Evolutionary conservation across 139 green algal genomes (phyloP).

Genomic region (Coelastrella sp.): DNA sequence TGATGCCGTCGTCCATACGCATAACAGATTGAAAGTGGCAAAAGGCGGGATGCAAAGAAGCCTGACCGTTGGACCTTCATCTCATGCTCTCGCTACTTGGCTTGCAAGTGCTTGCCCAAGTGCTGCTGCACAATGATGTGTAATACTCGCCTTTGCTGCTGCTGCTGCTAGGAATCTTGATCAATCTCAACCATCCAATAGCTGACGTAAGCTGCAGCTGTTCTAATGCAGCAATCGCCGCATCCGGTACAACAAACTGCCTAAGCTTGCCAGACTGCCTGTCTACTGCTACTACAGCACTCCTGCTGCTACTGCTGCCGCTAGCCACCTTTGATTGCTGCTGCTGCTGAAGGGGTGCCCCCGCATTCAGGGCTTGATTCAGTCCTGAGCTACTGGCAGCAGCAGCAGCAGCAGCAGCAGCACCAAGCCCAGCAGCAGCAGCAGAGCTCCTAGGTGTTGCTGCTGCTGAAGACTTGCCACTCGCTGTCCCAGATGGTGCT

Average conservation of each 20-base stretch:
- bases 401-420: too few relatives aligned
- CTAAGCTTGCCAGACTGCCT: constrained; percentile 2
- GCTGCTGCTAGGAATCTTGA: neutral
- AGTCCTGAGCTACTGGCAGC: neutral
- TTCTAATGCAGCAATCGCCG: neutral
- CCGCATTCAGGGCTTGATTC: neutral
- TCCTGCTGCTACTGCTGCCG: neutral
- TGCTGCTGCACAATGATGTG: neutral
- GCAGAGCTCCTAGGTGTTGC: neutral
- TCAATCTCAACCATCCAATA: constrained; percentile 25
- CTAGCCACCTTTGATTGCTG: neutral
- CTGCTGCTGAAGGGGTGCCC: neutral
- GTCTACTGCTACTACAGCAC: neutral
- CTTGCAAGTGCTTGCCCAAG: neutral
- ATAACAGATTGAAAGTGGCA: too few relatives aligned
- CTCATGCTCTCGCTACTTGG: neutral
- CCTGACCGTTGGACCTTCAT: neutral
- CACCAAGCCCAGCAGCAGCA: neutral
- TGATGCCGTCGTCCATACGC: too few relatives aligned
- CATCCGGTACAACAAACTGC: constrained; percentile 9
- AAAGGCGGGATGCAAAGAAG: too few relatives aligned
- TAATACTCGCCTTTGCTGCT: neutral
- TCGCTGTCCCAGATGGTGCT: neutral
- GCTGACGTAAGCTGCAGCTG: constrained; percentile 24
- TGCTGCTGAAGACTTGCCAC: neutral